Percentiles rank a stretch among this genome's conserved stretches.
Conservation (phyloP, 2,329 filamentous ascomycete genomes). For the Trichoderma sp. region DNA sequence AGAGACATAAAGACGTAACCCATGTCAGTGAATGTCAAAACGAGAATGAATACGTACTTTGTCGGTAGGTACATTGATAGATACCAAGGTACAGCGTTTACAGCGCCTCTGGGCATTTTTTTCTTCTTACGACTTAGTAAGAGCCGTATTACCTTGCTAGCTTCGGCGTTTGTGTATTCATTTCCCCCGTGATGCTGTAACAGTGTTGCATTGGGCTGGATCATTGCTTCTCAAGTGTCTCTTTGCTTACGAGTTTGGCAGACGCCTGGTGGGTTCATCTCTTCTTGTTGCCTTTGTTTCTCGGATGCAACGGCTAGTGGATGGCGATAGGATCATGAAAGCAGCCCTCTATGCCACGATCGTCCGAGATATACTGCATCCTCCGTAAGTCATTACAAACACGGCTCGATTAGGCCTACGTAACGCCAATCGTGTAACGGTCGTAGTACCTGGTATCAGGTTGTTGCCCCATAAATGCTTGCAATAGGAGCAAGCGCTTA, state of each 20-base stretch:
- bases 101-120: not conserved
- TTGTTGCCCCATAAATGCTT: not conserved
- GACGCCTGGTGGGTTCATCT: not conserved
- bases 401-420: no score
- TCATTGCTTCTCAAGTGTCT: not conserved
- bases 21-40: not conserved
- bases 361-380: not conserved
- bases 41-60: not conserved
- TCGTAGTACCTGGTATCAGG: not conserved
- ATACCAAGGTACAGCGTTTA: not conserved
- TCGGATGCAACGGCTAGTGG: not conserved
- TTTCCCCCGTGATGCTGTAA: not conserved
- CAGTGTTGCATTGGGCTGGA: not conserved
- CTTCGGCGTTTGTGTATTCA: not conserved
- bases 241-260: not conserved
- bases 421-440: not conserved
- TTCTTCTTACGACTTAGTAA: not conserved
- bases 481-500: not conserved
- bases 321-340: not conserved
- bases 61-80: no score
- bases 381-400: no score
- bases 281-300: not conserved
- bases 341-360: not conserved
- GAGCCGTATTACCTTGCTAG: not conserved
- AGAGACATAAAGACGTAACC: no score